A percentile compares a stretch with the other conserved stretches of the same genome.
Conservation (phyloP, 1,284 basidiomycete species). For the Ceratobasidium sp. region DNA sequence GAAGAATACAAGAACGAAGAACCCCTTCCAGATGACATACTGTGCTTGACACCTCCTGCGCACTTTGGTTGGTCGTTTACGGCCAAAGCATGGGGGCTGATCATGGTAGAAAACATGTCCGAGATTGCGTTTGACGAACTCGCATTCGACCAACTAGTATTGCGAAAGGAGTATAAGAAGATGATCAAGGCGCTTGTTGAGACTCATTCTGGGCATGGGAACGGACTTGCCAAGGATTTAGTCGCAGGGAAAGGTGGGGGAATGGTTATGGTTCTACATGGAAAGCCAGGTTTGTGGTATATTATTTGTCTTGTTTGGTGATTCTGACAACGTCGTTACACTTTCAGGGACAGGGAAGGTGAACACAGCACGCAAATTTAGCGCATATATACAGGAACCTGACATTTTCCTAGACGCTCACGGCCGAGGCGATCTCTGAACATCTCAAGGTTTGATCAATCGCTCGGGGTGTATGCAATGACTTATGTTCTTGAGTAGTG, state of each 20-base stretch:
- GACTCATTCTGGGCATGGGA: slow-evolving; percentile 15
- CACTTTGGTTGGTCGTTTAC: slow-evolving; percentile 32
- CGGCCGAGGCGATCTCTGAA: slow-evolving; percentile 39
- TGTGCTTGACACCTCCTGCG: slow-evolving; percentile 24
- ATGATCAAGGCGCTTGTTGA: slow-evolving; percentile 41
- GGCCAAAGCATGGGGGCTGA: slow-evolving; percentile 21
- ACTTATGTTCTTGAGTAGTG: slow-evolving; percentile 5
- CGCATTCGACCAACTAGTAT: slow-evolving; percentile 35
- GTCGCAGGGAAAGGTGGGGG: slow-evolving; percentile 35
- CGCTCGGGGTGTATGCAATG: too few species aligned
- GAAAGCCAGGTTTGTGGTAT: slow-evolving; percentile 30
- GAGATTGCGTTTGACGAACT: slow-evolving; percentile 35
- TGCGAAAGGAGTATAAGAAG: slow-evolving; percentile 36
- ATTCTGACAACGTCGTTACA: not conserved
- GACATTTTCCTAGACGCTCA: slow-evolving; percentile 11
- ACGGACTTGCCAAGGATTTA: slow-evolving; percentile 31
- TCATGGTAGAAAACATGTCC: slow-evolving; percentile 9
- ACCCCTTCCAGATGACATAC: slow-evolving; percentile 33
- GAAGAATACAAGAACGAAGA: slow-evolving; percentile 16
- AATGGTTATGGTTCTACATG: slow-evolving; percentile 41
- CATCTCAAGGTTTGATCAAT: slow-evolving; percentile 26
- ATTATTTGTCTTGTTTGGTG: too few species aligned
- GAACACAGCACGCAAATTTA: too few species aligned
- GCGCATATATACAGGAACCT: not conserved
- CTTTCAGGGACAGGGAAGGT: slow-evolving; percentile 37